These are phyloP conservation scores for Fomitopsis serialis DNA, from an alignment of 768 basidiomycete genomes.

Conservation along the genomic window DNA sequence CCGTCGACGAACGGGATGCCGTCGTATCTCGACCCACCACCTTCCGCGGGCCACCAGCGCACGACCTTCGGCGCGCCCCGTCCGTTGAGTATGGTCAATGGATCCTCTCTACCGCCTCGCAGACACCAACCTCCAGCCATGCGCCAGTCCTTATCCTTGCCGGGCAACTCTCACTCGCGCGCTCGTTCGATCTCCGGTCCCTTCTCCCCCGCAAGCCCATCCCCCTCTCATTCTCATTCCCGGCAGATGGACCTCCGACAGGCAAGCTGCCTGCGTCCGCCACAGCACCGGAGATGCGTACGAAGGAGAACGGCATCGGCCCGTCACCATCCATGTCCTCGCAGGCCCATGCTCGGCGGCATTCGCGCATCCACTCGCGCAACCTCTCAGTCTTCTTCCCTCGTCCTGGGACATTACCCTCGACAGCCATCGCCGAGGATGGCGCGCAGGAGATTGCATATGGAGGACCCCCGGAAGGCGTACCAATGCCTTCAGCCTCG, in stretches of 20 bases:
- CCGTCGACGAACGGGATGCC: conserved; percentile 18
- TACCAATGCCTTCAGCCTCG: conserved; percentile 41
- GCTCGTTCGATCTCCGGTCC: conserved; percentile 47
- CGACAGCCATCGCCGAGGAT: conserved; percentile 64
- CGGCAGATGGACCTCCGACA: conserved; percentile 12
- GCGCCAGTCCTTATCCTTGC: conserved; percentile 25
- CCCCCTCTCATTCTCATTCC: conserved; percentile 43
- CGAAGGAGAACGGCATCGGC: conserved; percentile 8
- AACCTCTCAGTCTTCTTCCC: conserved; percentile 93
- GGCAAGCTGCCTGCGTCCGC: conserved; percentile 12
- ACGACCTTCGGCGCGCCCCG: conserved; percentile 20
- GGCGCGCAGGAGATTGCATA: conserved; percentile 42
- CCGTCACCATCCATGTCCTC: conserved; percentile 15
- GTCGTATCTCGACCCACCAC: conserved; percentile 17
- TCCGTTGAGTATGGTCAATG: conserved; percentile 11
- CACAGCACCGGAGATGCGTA: conserved; percentile 12
- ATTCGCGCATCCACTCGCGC: conserved; percentile 79
- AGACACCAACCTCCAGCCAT: conserved; percentile 21
- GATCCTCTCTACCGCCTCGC: not conserved
- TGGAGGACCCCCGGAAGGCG: conserved; percentile 24
- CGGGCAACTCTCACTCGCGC: conserved; percentile 32
- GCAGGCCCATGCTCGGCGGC: conserved; percentile 34
- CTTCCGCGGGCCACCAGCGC: conserved; percentile 26
- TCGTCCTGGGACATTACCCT: conserved; percentile 58
- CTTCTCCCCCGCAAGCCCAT: conserved; percentile 43